Evolutionary conservation across 768 basidiomycete species (phyloP).

Genomic region (Cystoderma amianthinum): DNA sequence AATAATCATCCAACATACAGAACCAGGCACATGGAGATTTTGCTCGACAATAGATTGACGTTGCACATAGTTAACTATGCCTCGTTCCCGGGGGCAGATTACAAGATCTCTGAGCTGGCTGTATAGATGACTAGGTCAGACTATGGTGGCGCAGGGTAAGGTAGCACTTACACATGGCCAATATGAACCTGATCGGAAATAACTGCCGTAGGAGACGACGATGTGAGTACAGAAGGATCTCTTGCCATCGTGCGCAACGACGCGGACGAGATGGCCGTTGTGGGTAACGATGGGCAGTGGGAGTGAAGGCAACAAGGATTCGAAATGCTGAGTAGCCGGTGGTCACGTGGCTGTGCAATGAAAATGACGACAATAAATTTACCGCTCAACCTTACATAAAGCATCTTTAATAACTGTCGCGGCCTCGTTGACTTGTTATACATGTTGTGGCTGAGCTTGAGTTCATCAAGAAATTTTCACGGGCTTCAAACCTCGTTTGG

Average conservation of each 20-base stretch:
- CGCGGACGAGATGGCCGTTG: neutral
- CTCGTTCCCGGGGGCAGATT: conserved; percentile 62
- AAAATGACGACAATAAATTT: no score
- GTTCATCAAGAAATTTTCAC: no score
- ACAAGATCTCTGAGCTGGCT: conserved; percentile 78
- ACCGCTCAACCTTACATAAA: no score
- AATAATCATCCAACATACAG: conserved; percentile 30
- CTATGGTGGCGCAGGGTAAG: conserved; percentile 5
- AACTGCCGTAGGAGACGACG: neutral
- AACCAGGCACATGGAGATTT: conserved; percentile 38
- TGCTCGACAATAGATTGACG: conserved; percentile 51
- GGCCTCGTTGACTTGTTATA: no score
- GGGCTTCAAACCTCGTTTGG: no score
- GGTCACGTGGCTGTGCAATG: no score
- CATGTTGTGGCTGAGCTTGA: no score
- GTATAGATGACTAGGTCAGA: neutral
- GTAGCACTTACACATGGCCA: conserved; percentile 50
- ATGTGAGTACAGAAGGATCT: neutral
- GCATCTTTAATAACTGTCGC: no score
- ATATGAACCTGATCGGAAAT: conserved; percentile 33
- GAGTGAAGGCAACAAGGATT: no score
- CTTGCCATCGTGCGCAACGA: neutral
- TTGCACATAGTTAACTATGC: conserved; percentile 59
- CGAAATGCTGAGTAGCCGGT: no score
- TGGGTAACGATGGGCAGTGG: neutral